phyloP scores from a whole-genome alignment of 106 monocot species.

The Chionographis japonica region DNA sequence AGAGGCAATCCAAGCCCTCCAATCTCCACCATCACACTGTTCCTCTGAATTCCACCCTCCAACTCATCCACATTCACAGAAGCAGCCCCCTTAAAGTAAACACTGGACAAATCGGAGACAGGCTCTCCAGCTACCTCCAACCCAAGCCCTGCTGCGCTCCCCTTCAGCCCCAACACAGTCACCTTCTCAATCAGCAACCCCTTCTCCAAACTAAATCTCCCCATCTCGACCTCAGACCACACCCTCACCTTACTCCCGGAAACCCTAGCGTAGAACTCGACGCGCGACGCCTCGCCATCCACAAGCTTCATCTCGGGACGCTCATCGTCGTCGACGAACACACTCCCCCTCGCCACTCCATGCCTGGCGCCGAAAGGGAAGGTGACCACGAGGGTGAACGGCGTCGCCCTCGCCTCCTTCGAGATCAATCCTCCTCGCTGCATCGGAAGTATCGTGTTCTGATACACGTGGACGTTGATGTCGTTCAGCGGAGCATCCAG shows the following conservation, averaged over 20 bases:
- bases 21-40: conserved; percentile 53
- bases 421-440: conserved; percentile 78
- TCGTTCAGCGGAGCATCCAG: conserved; percentile 80
- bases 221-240: conserved; percentile 69
- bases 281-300: conserved; percentile 60
- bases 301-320: conserved; percentile 74
- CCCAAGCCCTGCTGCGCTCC: conserved; percentile 22
- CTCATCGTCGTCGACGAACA: conserved; percentile 89
- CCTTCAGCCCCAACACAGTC: conserved; percentile 60
- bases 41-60: conserved; percentile 42
- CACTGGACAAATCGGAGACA: conserved; percentile 20
- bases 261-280: conserved; percentile 58
- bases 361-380: conserved; percentile 43
- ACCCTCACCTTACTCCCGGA: conserved; percentile 41
- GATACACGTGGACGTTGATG: conserved; percentile 87
- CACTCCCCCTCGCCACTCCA: conserved; percentile 55
- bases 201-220: conserved; percentile 48
- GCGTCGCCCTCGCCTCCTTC: conserved; percentile 62
- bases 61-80: conserved; percentile 13
- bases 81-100: conserved; percentile 17
- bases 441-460: conserved; percentile 87
- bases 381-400: conserved; percentile 75
- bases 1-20: conserved; percentile 61
- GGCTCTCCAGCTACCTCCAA: conserved; percentile 56
- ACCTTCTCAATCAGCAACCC: conserved; percentile 69